Percentiles rank a stretch among this genome's conserved stretches.
These are phyloP conservation scores for Fraxinus latifolia DNA, from an alignment of 305 asterid genomes.

Conservation along the genomic window DNA sequence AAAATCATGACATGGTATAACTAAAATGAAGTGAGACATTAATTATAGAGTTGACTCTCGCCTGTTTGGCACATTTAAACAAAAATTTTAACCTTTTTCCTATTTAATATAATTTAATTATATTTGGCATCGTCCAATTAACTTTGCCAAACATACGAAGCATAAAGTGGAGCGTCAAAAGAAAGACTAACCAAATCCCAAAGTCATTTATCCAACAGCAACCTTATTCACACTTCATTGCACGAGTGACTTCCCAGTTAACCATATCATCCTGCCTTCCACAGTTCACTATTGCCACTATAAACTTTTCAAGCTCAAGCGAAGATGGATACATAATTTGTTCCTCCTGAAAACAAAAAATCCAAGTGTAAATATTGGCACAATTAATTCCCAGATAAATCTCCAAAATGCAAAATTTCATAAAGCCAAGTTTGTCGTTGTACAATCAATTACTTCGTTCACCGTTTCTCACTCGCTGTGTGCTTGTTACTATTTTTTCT, in stretches of 20 bases:
- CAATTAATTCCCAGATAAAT: neutral
- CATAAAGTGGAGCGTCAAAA: neutral
- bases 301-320: constrained; percentile 67
- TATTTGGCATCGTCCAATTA: neutral
- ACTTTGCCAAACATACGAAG: neutral
- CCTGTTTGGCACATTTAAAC: neutral
- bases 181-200: neutral
- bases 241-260: constrained; percentile 83
- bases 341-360: constrained; percentile 59
- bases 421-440: neutral
- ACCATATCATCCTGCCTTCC: constrained; percentile 31
- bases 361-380: neutral
- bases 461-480: neutral
- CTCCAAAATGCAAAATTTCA: neutral
- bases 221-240: constrained; percentile 51
- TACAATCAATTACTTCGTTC: neutral
- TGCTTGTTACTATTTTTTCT: neutral
- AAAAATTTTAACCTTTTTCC: neutral
- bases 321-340: constrained; percentile 84
- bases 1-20: neutral
- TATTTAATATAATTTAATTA: too few species aligned
- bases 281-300: constrained; percentile 62
- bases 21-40: neutral
- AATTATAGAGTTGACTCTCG: neutral
- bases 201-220: neutral